Evolutionary conservation across 495 filamentous ascomycete genomes (phyloP), one percentile per base, ranked within the genome.

Genomic region (Penicillium silybi): DNA sequence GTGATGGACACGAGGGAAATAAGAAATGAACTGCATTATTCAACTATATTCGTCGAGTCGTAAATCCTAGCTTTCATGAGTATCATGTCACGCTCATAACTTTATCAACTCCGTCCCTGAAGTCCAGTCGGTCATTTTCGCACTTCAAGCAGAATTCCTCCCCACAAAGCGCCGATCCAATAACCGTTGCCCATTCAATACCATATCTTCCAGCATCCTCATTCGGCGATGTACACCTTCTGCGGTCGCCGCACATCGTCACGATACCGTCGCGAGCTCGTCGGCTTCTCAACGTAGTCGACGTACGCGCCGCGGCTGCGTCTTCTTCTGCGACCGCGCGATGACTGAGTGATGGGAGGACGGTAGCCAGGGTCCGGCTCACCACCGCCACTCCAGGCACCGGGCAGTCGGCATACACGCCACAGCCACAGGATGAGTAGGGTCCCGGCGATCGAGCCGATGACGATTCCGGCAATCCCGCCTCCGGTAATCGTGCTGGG

Each of bases 391-490:
- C 46, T 52, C 41, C 60, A 60, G 2, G 61, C 62, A 0, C 59
- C 57, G 0, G 63, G 63, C 8, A 67, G 48, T 17, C 48, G 29
- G 46, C 64, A 71, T 0, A 68, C 11, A 20, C 59, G 57, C 54
- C 60, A 67, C n/a, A 83, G 67, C 80, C 80, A 83, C 20, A 79
- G 56, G 4, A 84, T 46, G 0, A 83, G 59, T 0, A 84, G 65
- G 1, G 82, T 68, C 6, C 80, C 81, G 42, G 63, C 78, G 44
- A 84, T 77, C 18, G 75, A 74, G 29, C 81, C 81, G 57, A 84
- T 74, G 44, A 84, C 80, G 51, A 83, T 83, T 37, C 81, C 81
- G 0, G 80, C 81, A 38, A 84, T 82, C 1, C 68, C 79, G 19
- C 81, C 80, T 16, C 79, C 72, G 17, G 67, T 68, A 15, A 84